Evolutionary conservation across 208 protist species (phyloP).

Genomic region (Novymonas esmeraldas): DNA sequence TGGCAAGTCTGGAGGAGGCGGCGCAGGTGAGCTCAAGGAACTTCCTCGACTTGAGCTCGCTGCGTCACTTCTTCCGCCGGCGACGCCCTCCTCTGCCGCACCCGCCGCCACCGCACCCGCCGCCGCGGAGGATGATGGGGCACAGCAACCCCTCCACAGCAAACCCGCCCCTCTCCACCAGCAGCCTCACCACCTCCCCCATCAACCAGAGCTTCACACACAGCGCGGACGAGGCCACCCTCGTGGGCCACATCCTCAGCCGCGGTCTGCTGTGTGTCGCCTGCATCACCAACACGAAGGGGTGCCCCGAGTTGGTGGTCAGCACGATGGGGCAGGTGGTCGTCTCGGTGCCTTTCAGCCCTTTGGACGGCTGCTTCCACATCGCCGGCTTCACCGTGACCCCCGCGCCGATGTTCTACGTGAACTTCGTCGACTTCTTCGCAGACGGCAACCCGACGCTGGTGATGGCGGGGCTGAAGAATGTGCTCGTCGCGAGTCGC

Average conservation of each 20-base stretch:
- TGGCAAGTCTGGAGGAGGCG: slow-evolving; percentile 5
- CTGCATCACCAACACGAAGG: slow-evolving; percentile 23
- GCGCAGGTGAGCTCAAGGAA: slow-evolving; percentile 36
- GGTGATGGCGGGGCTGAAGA: slow-evolving; percentile 74
- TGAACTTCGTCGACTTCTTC: slow-evolving; percentile 80
- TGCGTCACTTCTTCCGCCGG: slow-evolving; percentile 43
- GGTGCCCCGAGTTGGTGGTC: slow-evolving; percentile 55
- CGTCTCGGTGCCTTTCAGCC: slow-evolving; percentile 67
- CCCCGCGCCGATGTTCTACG: slow-evolving; percentile 74
- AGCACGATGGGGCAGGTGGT: slow-evolving; percentile 81
- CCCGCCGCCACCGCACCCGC: not conserved
- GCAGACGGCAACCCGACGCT: slow-evolving; percentile 54
- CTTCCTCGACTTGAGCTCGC: slow-evolving; percentile 58
- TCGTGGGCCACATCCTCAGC: slow-evolving; percentile 74
- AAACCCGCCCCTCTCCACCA: slow-evolving; percentile 11
- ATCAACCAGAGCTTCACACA: slow-evolving; percentile 20
- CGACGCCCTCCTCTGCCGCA: slow-evolving; percentile 10
- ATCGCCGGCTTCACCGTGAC: slow-evolving; percentile 71
- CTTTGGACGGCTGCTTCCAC: slow-evolving; percentile 43
- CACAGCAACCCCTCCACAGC: slow-evolving; percentile 5
- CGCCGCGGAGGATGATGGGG: not conserved
- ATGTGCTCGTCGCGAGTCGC: slow-evolving; percentile 64
- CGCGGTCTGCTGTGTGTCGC: slow-evolving; percentile 65
- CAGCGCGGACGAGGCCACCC: slow-evolving; percentile 7
- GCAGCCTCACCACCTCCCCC: slow-evolving; percentile 27